Evolutionary conservation across 352 stramenopile species (phyloP), one percentile per base, ranked within the genome.

Genomic region (Globisporangium radiosum): DNA sequence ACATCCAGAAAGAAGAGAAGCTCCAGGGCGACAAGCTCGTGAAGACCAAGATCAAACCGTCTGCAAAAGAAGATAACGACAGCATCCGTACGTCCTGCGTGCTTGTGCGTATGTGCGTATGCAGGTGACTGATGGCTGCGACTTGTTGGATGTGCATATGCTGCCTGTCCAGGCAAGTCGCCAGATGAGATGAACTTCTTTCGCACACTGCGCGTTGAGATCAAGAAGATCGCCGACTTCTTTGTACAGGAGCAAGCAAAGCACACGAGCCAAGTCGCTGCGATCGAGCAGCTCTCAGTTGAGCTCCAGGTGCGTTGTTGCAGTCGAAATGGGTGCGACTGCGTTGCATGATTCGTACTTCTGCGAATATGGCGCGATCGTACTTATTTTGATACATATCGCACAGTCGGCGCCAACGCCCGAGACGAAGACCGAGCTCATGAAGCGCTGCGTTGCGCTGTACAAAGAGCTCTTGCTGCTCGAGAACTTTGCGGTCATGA

Each of bases 401-500:
- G 7, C 9, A 40, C 37, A 88, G 78, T 72, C 71, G 38, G 33
- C 64, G 37, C 81, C 75, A 7, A 69, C 66, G 40, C 64, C 70
- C 0, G 76, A 85, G 51, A 72, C 77, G 17, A 92, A 90, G 66
- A 91, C 83, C 0, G 71, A 75, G 40, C 57, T 95, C 19, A 93
- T 95, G 84, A 88, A 88, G 58, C 71, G 63, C 52, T 95, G 86
- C 57, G 84, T 95, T 10, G 67, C 78, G 52, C 73, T 93, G 2
- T 95, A 93, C 69, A 95, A 95, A 69, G 82, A 95, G 59, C 62
- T 95, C 40, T 58, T 95, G 58, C 65, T 95, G 60, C 72, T 95
- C 13, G 86, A 95, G 56, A 95, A 95, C 64, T 95, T 92, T 65
- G 84, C 84, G 4, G 83, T 95, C 33, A 95, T 95, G 79, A 95